Conservation (phyloP, 192 early-diverging fungal species). For the Entomortierella beljakovae region DNA sequence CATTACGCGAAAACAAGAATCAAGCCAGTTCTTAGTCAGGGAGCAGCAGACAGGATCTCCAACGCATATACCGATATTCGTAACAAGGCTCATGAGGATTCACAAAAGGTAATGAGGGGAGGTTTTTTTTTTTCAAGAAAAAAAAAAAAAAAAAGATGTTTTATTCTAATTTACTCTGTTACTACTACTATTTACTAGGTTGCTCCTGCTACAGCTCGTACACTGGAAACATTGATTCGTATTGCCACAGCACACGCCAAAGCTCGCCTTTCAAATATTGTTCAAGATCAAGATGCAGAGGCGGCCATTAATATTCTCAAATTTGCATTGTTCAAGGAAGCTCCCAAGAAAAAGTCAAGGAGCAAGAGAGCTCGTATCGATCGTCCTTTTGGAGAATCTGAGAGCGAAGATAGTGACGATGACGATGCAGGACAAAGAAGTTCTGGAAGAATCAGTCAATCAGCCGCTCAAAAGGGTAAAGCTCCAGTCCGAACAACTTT, state of each 20-base stretch:
- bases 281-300: slow-evolving; percentile 88
- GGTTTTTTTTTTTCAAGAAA: slow-evolving; percentile 1
- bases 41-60: slow-evolving; percentile 87
- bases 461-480: slow-evolving; percentile 32
- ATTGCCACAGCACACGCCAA: slow-evolving; percentile 97
- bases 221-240: slow-evolving; percentile 97
- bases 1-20: slow-evolving; percentile 92
- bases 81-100: slow-evolving; percentile 76
- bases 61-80: slow-evolving; percentile 87
- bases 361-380: slow-evolving; percentile 60
- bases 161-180: background rate
- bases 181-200: slow-evolving; percentile 62
- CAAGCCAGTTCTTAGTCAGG: slow-evolving; percentile 83
- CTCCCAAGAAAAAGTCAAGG: slow-evolving; percentile 62
- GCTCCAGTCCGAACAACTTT: slow-evolving; percentile 2
- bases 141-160: background rate
- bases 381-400: slow-evolving; percentile 45
- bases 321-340: slow-evolving; percentile 94
- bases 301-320: slow-evolving; percentile 84
- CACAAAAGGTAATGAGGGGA: slow-evolving; percentile 64
- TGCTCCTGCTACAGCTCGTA: slow-evolving; percentile 97
- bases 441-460: background rate
- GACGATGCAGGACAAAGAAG: slow-evolving; percentile 45
- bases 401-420: slow-evolving; percentile 59
- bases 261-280: slow-evolving; percentile 80